A percentile compares a stretch with the other conserved stretches of the same genome.
These are phyloP conservation scores for Dipteronia sinensis DNA, from an alignment of 345 rosid species.

Conservation along the genomic window DNA sequence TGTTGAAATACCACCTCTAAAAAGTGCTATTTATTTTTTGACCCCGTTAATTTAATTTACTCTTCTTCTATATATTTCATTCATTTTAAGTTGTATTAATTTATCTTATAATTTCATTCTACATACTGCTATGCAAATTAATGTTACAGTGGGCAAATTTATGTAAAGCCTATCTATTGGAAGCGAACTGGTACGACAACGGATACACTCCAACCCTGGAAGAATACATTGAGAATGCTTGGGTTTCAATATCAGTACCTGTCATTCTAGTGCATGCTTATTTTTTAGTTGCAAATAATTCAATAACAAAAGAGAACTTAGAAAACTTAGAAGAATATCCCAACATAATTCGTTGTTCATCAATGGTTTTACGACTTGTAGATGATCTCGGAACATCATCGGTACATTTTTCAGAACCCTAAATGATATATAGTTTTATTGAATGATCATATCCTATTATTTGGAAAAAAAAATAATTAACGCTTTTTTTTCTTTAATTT, in stretches of 20 bases:
- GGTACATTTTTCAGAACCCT: constrained; percentile 15
- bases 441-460: no score
- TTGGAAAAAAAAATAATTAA: no score
- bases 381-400: constrained; percentile 49
- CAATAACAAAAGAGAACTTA: constrained; percentile 18
- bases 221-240: constrained; percentile 47
- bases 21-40: no score
- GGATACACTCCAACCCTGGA: constrained; percentile 35
- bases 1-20: no score
- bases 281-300: constrained; percentile 12
- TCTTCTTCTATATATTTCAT: no score
- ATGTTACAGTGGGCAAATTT: constrained; percentile 41
- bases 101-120: neutral
- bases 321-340: constrained; percentile 10
- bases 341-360: constrained; percentile 25
- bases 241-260: constrained; percentile 35
- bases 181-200: constrained; percentile 44
- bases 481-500: no score
- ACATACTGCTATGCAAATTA: neutral
- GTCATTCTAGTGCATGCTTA: constrained; percentile 27
- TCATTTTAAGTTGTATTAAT: no score
- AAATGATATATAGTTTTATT: no score
- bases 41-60: no score
- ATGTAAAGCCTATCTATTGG: constrained; percentile 35
- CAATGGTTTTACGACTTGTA: constrained; percentile 34